Evolutionary conservation across 2,329 filamentous ascomycete genomes (phyloP), one percentile per base, ranked within the genome.

Genomic region (Stemphylium beticola): DNA sequence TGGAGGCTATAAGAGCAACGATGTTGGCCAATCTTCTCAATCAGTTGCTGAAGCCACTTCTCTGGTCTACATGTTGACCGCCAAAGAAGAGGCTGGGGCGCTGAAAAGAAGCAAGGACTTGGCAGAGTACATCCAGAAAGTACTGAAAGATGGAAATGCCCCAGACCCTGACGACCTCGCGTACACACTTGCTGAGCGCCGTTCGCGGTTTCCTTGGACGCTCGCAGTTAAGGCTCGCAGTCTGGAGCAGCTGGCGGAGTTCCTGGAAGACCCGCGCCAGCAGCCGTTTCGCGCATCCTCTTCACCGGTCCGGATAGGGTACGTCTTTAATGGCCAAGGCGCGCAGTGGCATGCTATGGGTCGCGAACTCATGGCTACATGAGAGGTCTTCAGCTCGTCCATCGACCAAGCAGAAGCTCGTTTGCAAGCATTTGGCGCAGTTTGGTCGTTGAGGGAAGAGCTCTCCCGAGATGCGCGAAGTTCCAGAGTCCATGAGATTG

Each of bases 101-200:
- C 11, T 22, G 15, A 38, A 18, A 29, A 29, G 45, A n/a, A 20
- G 33, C 29, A 49, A 20, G 26, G 26, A 33, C 29, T 49, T 24
- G 14, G 20, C 20, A 20, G 8, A 58, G 53, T 42, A 56, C 39
- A 36, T 17, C 32, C n/a, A 46, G 45, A 12, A 34, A 42, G 4
- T 14, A 6, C 4, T 20, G n/a, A 7, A 31, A 14, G 7, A 18
- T 18, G 31, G n/a, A 1, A 11, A 24, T 22, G 14, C 46, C 18
- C 40, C 29, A 42, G 14, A 14, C 45, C 14, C 31, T 31, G 14
- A 34, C 14, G 55, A 64, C 45, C 14, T 65, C 6, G 54, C 50
- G 2, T 55, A 63, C 22, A 65, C 62, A 4, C 46, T 65, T 8
- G 18, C 24, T 17, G 20, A 43, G 5, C 32, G 55, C 11, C 53